Evolutionary conservation across 2,329 filamentous ascomycete species (phyloP), one percentile per base, ranked within the genome.

Genomic region (Ophiostoma novo-ulmi): DNA sequence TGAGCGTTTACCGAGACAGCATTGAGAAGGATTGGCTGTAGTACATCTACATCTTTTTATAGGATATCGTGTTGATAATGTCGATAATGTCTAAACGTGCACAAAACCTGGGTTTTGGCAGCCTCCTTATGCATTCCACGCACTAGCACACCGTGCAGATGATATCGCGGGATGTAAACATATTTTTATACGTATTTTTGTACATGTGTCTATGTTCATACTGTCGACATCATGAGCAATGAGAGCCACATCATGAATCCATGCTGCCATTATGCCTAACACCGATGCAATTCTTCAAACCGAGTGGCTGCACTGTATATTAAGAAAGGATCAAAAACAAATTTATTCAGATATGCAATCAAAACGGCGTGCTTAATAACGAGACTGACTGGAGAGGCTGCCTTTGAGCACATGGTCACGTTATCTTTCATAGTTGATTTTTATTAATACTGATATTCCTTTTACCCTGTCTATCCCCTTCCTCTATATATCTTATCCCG

Each of bases 41-140:
- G 8, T 10, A 31, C 52, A 26, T 26, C 8, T 13, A 14, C 22
- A 26, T 58, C 52, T 58, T 58, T 58, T 58, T 26, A 26, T 58
- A 58, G 52, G 52, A 58, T 58, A 26, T 58, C 52, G 52, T 26
- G 11, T 58, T 58, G 52, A 58, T 5, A 58, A 58, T 48, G 44
- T 10, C 41, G 41, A 44, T 13, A 44, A 17, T 48, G 44, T 48
- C 52, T 26, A 26, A 58, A 58, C 52, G 22, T 58, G 11, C 52
- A 13, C 52, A 58, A 5, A 58, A 58, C 31, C 52, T 58, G 52
- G 52, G 2, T 58, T 58, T 58, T 58, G 52, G 17, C n/a, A 58
- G 22, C 52, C 11, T 1, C 48, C 10, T 14, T 55, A 22, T 58
- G 52, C 52, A 58, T 22, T 58, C 11, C 39, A 44, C 14, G 39